A percentile compares a stretch with the other conserved stretches of the same genome.
Conservation (phyloP, 495 filamentous ascomycete genomes). For the Penicillium subrubescens region DNA sequence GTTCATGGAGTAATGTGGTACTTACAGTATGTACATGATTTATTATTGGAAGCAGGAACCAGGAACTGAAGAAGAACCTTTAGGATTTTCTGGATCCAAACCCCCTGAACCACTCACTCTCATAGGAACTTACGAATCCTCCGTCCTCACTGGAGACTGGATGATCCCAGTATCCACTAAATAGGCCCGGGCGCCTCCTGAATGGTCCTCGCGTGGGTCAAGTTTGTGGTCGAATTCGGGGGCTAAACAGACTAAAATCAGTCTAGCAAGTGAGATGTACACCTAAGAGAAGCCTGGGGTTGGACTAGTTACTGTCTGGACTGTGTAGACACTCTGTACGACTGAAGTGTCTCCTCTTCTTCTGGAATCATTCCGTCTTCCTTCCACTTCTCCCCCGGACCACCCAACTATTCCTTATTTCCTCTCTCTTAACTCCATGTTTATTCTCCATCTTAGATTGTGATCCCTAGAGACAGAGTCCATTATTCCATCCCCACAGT, state of each 20-base stretch:
- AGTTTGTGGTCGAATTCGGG: neutral
- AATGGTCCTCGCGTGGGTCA: constrained; percentile 3
- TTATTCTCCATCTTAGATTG: neutral
- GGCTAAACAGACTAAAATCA: no score
- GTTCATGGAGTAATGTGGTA: no score
- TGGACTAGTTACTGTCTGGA: neutral
- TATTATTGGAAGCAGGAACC: no score
- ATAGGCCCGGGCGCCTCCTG: constrained; percentile 9
- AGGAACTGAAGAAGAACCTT: neutral
- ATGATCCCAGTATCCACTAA: constrained; percentile 21
- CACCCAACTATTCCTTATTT: neutral
- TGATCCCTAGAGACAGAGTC: neutral
- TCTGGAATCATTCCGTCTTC: constrained; percentile 2
- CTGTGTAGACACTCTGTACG: no score
- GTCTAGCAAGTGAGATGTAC: neutral
- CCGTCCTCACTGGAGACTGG: constrained; percentile 24
- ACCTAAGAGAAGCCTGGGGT: neutral
- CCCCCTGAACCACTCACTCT: constrained; percentile 18
- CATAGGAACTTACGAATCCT: constrained; percentile 23
- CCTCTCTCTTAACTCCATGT: neutral
- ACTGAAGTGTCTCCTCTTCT: neutral
- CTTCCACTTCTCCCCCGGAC: neutral
- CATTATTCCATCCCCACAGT: neutral
- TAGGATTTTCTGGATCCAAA: neutral
- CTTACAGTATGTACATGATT: no score